Percentiles rank a stretch among this genome's conserved stretches.
Evolutionary conservation across 768 basidiomycete genomes (phyloP).

Genomic region (Solioccasus polychromus): DNA sequence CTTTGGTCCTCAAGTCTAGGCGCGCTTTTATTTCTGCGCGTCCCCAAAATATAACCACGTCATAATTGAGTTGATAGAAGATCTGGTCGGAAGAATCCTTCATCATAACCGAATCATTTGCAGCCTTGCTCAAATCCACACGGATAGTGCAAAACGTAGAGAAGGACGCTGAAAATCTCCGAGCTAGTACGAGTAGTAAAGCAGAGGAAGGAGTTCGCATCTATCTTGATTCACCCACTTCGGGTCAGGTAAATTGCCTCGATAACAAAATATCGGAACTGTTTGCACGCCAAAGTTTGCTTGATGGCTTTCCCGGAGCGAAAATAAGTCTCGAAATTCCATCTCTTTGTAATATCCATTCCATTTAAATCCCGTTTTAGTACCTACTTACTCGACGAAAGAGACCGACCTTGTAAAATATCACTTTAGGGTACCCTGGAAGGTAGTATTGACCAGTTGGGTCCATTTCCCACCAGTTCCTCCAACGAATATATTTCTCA

Average conservation of each 20-base stretch:
- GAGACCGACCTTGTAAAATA: constrained; percentile 4
- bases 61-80: constrained; percentile 14
- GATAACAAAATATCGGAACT: constrained; percentile 8
- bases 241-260: constrained; percentile 6
- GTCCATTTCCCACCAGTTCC: constrained; percentile 8
- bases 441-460: constrained; percentile 6
- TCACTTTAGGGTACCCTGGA: constrained; percentile 14
- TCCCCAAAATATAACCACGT: constrained; percentile 12
- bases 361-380: background rate
- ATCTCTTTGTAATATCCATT: constrained; percentile 6
- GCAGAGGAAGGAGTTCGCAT: background rate
- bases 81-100: background rate
- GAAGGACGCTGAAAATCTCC: constrained; percentile 2
- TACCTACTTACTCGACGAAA: background rate
- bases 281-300: constrained; percentile 3
- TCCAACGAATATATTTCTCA: constrained; percentile 6
- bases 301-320: background rate
- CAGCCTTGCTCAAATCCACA: constrained; percentile 1
- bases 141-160: constrained; percentile 2
- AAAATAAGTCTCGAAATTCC: constrained; percentile 11
- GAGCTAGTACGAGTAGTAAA: background rate
- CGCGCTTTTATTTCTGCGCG: constrained; percentile 7
- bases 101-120: background rate
- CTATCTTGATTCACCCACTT: constrained; percentile 15
- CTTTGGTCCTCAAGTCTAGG: constrained; percentile 8